phyloP scores from a whole-genome alignment of 129 eudicot species.

The Sambucus nigra region DNA sequence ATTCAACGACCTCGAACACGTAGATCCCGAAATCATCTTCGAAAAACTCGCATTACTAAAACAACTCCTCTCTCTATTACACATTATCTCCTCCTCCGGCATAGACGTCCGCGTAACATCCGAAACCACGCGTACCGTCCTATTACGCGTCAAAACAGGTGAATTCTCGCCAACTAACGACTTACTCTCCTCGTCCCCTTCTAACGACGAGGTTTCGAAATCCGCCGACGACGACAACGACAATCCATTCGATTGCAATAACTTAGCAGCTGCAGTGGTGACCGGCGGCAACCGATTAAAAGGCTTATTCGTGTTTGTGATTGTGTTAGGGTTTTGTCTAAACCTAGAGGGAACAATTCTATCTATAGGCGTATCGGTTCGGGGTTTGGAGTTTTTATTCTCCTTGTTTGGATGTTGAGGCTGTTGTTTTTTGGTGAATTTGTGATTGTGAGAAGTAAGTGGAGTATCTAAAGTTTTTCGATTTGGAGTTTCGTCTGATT shows the following conservation, averaged over 20 bases:
- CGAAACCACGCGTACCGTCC: constrained; percentile 13
- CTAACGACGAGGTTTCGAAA: not conserved
- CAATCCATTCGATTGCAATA: constrained; percentile 43
- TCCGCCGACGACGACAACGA: constrained; percentile 14
- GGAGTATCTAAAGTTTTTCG: no score
- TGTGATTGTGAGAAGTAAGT: no score
- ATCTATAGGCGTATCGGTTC: constrained; percentile 69
- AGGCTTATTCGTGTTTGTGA: constrained; percentile 7
- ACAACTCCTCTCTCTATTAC: constrained; percentile 20
- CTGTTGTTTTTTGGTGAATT: no score
- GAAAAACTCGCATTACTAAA: constrained; percentile 2
- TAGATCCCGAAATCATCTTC: constrained; percentile 25
- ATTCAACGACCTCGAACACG: constrained; percentile 69
- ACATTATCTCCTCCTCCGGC: constrained; percentile 36
- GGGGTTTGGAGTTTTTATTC: not conserved
- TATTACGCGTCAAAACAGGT: constrained; percentile 26
- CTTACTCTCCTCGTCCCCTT: not conserved
- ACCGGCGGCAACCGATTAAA: not conserved
- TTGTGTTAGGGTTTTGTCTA: constrained; percentile 19
- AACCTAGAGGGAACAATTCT: constrained; percentile 47
- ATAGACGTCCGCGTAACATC: constrained; percentile 37
- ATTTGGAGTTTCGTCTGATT: not conserved
- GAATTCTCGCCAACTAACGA: constrained; percentile 4
- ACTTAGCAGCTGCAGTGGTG: constrained; percentile 48
- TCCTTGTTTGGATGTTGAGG: constrained; percentile 19